Evolutionary conservation across 352 stramenopile genomes (phyloP), one percentile per base, ranked within the genome.

Genomic region (Phytophthora sojae): DNA sequence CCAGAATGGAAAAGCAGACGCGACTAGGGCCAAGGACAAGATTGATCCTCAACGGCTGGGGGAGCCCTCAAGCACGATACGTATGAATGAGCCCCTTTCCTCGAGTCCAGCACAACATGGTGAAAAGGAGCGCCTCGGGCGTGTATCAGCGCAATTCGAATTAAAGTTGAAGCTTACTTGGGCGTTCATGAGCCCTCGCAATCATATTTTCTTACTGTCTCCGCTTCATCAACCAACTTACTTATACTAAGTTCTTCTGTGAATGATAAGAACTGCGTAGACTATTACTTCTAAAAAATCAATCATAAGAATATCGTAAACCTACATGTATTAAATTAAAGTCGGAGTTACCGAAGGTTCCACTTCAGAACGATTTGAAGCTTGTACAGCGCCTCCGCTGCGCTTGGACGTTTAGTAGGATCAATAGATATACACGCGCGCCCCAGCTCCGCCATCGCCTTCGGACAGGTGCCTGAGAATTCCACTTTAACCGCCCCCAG

Each of bases 401-500:
- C 59, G 1, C 51, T 81, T 2, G 79, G 74, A 4, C 73, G 73
- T 11, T 76, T 23, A 0, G 35, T 57, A n/a, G 76, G 67, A 45
- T 87, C 61, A 12, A 83, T 64, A 1, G 69, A 55, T 4, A 80
- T 65, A 23, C 72, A 85, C 5, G 68, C 57, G 5, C 52, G 64
- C 8, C 57, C 69, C 2, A 77, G 52, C 11, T 80, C 56, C 11
- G 63, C 52, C 5, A 78, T 57, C 2, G 62, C 47, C 11, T 53
- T 26, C 9, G 66, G 61, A 29, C 21, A 53, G 4, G 23, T 3
- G 3, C 52, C 45, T 4, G 73, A 77, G 19, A 84, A 81, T 8
- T 74, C 55, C 4, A 77, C 65, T 9, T 61, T 61, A 29, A 84
- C 6, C n/a, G 62, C 57, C 14, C 76, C 79, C 15, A 76, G 21